Base-by-base conservation (phyloP, 2,329 filamentous ascomycete species). In the Cytospora mali region DNA sequence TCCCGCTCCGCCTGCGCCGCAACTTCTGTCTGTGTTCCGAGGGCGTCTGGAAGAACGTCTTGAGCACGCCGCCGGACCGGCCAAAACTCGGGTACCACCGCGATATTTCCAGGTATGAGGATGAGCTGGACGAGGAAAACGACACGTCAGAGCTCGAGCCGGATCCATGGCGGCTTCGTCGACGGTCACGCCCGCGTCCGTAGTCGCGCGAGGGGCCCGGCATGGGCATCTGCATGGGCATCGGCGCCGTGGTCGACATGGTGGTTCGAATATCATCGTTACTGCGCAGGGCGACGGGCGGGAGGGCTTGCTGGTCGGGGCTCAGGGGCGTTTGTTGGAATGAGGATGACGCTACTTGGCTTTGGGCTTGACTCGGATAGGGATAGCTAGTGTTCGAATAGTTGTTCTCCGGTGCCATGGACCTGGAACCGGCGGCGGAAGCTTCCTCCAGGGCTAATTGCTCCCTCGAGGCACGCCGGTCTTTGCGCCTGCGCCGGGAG, bases 21-120 rank as follows among this genome's bases (percentile, higher is more conserved):
- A 68, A 71, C 35, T 74, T 75, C n/a, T 75, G 74, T 28, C 76
- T 77, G 35, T 81, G 82, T 68, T 87, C 85, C 10, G 84, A 86
- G 16, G 84, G 82, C 6, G 85, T 79, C 5, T 79, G 84, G 72
- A 89, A 90, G 70, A 91, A 90, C 18, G 85, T 81, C 61, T 77
- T 76, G 50, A 92, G 76, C 59, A 86, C 80, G 46, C 87, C 84
- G 64, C 82, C 80, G 48, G 78, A 76, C 60, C 80, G 76, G 7
- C 78, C 78, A 48, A 75, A 76, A 63, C 76, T 72, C 21, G 78
- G 79, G 58, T 80, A 79, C 53, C 79, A 77, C 46, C 81, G 81
- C 55, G 88, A 90, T 58, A 92, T 87, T 69, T 92, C 88, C 59
- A 91, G 75, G 61, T 87, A 80, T 1, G 87, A 89, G 18, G 81